Base-by-base conservation (phyloP, 306 rosid genomes). In the Dryas octopetala region DNA sequence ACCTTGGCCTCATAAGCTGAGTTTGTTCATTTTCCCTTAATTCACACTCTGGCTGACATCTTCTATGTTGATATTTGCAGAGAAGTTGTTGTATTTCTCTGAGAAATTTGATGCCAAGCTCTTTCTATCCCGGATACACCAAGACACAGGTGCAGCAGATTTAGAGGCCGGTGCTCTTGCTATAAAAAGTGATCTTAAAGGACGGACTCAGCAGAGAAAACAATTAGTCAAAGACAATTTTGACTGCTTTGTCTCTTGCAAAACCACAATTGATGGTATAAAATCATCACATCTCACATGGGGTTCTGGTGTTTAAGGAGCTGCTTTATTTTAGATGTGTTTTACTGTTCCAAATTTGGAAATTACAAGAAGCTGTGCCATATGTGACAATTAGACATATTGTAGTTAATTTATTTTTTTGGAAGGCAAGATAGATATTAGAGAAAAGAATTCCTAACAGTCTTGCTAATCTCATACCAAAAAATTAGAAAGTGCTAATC, bases 241-340 rank as follows among this genome's bases (percentile, higher is more conserved):
- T 84, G 99, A 95, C 81, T 95, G 99, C 79, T 95, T 95, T 76
- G 99, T 95, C 86, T 95, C 99, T 1, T 95, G 99, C 85, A 95
- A 95, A 86, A 95, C 99, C 73, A 95, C 99, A 81, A 95, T 95
- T 63, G 99, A 95, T 70, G 99, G 99, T 95, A 90, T 64, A 80
- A 45, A 75, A 45, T 47, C 19, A 65, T 87, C 62, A 10, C 28
- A 59, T 80, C 53, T 80, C 75, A 73, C 71, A 46, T 47, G 40
- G 54, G 68, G 66, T 7, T 73, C 61, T 55, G 75, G 48, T 45
- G 14, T 19, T 26, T 16, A n/a, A 4, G 10, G 40, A 52, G 17
- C 7, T 5, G 61, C 62, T 51, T 32, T 5, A 62, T n/a, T 60
- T 41, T 7, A 23, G 47, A 50, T 69, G 7, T 50, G 74, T 6